Evolutionary conservation across 371 early-diverging fungal genomes (phyloP), one percentile per base, ranked within the genome.

Genomic region (Chytridiales sp.): DNA sequence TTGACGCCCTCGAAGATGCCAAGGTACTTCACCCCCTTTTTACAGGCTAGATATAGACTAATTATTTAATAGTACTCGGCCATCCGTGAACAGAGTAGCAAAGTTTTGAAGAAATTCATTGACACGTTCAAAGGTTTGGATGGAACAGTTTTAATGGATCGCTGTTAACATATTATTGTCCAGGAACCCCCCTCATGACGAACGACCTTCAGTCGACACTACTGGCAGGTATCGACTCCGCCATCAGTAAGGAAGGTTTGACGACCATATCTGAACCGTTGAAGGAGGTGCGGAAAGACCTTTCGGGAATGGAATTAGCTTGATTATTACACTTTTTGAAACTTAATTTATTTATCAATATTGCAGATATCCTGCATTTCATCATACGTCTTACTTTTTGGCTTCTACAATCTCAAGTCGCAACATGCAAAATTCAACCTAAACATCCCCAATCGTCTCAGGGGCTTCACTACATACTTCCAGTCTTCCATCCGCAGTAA

Each of bases 271-370:
- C 42, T 19, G 66, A 61, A 44, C 60, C 60, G 19, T 44, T 66
- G 51, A 55, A 60, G 46, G 66, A 66, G 0, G 15, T 61, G 9
- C 48, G 61, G 15, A 60, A 51, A 49, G 21, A 13, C 13, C 13
- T 66, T n/a, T 55, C 61, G 24, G 66, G 66, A 3, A 66, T 66
- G 66, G 61, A 51, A 29, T 31, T 59, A 41, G 59, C 47, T 49
- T 59, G 47, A 57, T n/a, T n/a, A n/a, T n/a, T n/a, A n/a, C n/a
- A n/a, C n/a, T n/a, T n/a, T n/a, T n/a, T n/a, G n/a, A n/a, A n/a
- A n/a, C n/a, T n/a, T n/a, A n/a, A n/a, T n/a, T n/a, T n/a, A n/a
- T n/a, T n/a, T n/a, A n/a, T n/a, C n/a, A n/a, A n/a, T n/a, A n/a
- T n/a, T n/a, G n/a, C n/a, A n/a, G n/a, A n/a, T n/a, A n/a, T n/a